These are phyloP conservation scores for Papiliotrema fonsecae DNA, from an alignment of 1,284 basidiomycete species.

Conservation along the genomic window DNA sequence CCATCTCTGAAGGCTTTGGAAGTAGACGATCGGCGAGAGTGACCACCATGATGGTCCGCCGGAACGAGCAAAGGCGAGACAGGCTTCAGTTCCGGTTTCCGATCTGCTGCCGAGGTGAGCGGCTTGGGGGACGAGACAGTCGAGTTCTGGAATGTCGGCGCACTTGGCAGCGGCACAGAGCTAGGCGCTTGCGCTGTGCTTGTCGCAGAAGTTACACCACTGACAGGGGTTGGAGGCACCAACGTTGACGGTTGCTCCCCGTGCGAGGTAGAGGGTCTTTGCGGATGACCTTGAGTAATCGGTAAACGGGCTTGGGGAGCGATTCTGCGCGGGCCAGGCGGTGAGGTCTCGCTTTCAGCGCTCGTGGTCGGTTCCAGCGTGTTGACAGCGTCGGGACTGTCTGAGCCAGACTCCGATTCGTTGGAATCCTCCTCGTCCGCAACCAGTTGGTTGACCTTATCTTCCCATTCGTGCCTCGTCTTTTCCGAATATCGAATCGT, in stretches of 20 bases:
- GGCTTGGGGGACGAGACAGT: background rate
- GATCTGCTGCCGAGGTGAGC: too few relatives aligned
- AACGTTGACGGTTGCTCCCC: constrained; percentile 10
- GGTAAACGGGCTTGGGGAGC: constrained; percentile 41
- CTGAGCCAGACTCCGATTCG: constrained; percentile 35
- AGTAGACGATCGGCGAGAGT: constrained; percentile 22
- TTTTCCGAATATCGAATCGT: constrained; percentile 97
- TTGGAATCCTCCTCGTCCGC: constrained; percentile 58
- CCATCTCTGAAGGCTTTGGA: constrained; percentile 36
- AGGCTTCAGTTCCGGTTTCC: constrained; percentile 5
- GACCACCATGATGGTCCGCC: constrained; percentile 15
- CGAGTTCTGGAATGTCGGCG: background rate
- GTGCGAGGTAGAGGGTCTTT: constrained; percentile 19
- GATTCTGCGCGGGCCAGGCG: constrained; percentile 35
- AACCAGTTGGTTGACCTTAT: constrained; percentile 66
- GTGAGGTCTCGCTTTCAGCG: constrained; percentile 26
- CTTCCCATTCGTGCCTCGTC: constrained; percentile 95
- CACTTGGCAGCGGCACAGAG: background rate
- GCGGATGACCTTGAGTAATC: constrained; percentile 42
- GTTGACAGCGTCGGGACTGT: constrained; percentile 7
- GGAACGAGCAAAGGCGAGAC: constrained; percentile 24
- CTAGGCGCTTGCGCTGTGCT: constrained; percentile 3
- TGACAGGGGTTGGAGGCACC: constrained; percentile 6
- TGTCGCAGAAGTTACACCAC: constrained; percentile 6
- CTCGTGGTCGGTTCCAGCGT: background rate